Base-by-base conservation (phyloP, 257 asterid species). In the Solanum pinnatisectum region DNA sequence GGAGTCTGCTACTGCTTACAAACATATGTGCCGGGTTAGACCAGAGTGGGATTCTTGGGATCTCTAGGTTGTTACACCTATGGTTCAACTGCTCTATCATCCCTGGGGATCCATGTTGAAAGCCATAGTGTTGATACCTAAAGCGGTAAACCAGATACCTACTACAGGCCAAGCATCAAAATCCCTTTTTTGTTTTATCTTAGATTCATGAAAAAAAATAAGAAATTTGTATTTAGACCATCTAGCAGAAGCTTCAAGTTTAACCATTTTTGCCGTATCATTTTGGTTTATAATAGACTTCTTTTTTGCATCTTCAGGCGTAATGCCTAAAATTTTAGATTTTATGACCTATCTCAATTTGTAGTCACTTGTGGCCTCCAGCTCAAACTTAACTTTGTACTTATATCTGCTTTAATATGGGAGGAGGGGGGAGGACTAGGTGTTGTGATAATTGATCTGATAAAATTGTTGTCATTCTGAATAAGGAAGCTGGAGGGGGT, bases 401-500 rank as follows among this genome's bases (percentile, higher is more conserved):
- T 81, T 81, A 10, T 81, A 30, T 9, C 4, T 30, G 67, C 40
- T 46, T 81, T 27, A 14, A 81, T 46, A 4, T 32, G 42, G 30
- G 65, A 5, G 60, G 42, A 8, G 10, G 42, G 63, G 10, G n/a
- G 63, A 23, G 68, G 68, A 18, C 85, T 30, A 30, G 39, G 65
- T 44, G 6, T 25, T 32, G 10, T 81, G 27, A 81, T 81, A 46
- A 16, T 30, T 49, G 85, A 82, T 82, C 70, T 82, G 42, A 46
- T 46, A 30, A 27, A 81, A 82, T 30, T 82, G 42, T 46, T 13
- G 40, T 82, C 56, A 82, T 49, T 73, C 71, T 73, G 73, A 23
- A 72, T 87, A 86, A 96, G 99, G 98, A 97, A 93, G 92, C 95
- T 92, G 98, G 98, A 87, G 91, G 27, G 39, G 92, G 92, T 88